Base-by-base conservation (phyloP, 768 basidiomycete species). In the Russula vinacea region DNA sequence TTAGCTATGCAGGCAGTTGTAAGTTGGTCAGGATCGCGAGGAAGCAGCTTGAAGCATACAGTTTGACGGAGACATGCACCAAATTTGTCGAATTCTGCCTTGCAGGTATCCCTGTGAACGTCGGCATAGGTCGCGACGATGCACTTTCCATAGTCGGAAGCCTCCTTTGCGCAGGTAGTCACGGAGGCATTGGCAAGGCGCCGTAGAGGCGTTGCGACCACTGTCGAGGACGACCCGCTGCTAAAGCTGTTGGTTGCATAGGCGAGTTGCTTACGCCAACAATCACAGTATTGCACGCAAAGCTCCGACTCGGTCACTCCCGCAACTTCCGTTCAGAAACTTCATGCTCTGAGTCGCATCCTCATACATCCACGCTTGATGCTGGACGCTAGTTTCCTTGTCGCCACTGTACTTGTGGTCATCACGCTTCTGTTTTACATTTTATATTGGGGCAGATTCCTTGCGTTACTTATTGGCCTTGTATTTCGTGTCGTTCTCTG, bases 381-480 rank as follows among this genome's bases (percentile, higher is more conserved):
- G 84, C 76, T 90, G 56, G 79, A 81, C 75, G 73, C 73, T 49
- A 77, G 84, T 57, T 81, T 93, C 29, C 78, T 92, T 66, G 78
- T 87, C 64, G 78, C 84, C 56, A 88, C 85, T 73, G 74, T 88
- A 57, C 82, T 80, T 70, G 83, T 81, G 32, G 74, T 80, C 66
- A 55, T 83, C 40, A 81, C 80, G 17, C 76, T 87, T 8, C 75
- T 90, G 61, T 77, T 92, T 65, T 91, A 92, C 76, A 81, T 92
- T 67, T 95, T 97, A 81, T 97, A 90, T 77, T 92, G 90, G 85
- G 95, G 94, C 76, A 84, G 94, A 45, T 77, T 96, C 56, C 74
- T 96, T 62, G 93, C 86, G 0, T 83, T 81, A 60, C 64, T 90
- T 60, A 76, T 94, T 64, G 83, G 86, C 16, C 78, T 85, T 59